phyloP scores from a whole-genome alignment of 306 rosid genomes.

The Trifolium subterraneum region DNA sequence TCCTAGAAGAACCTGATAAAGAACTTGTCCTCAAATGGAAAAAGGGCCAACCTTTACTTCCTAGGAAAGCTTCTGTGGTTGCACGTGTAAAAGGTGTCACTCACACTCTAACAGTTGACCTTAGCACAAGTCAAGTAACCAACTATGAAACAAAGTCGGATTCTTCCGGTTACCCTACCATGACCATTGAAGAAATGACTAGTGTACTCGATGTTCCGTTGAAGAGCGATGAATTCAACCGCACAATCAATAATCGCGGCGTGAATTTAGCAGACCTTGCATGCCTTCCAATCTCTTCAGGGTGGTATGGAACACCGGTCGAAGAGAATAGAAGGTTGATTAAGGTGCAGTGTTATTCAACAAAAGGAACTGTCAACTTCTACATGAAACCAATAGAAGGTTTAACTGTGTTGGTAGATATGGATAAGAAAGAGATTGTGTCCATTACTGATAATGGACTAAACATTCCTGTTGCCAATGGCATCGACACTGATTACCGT shows the following conservation, averaged over 20 bases:
- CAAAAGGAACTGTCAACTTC: conserved; percentile 75
- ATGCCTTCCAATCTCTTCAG: conserved; percentile 74
- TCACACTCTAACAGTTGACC: conserved; percentile 57
- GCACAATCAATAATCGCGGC: conserved; percentile 61
- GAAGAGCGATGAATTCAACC: conserved; percentile 58
- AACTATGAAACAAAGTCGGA: conserved; percentile 20
- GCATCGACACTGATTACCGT: conserved; percentile 76
- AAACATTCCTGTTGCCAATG: conserved; percentile 67
- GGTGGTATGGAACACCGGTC: conserved; percentile 71
- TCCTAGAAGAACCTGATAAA: conserved; percentile 76
- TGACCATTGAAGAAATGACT: conserved; percentile 73
- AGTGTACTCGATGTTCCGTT: conserved; percentile 54
- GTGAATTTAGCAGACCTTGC: conserved; percentile 62
- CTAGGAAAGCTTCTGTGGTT: conserved; percentile 64
- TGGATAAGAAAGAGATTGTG: conserved; percentile 61
- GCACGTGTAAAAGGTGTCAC: conserved; percentile 51
- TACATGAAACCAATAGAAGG: conserved; percentile 97
- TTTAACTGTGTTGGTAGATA: conserved; percentile 67
- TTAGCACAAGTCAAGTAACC: conserved; percentile 46
- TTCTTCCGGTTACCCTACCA: conserved; percentile 65
- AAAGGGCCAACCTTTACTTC: conserved; percentile 53
- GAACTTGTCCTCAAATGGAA: conserved; percentile 60
- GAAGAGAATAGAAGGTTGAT: conserved; percentile 70
- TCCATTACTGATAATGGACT: conserved; percentile 64
- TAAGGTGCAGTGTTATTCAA: conserved; percentile 81